These are phyloP conservation scores for Melocanna baccifera DNA, from an alignment of 176 grass and related monocot genomes.

Conservation along the genomic window DNA sequence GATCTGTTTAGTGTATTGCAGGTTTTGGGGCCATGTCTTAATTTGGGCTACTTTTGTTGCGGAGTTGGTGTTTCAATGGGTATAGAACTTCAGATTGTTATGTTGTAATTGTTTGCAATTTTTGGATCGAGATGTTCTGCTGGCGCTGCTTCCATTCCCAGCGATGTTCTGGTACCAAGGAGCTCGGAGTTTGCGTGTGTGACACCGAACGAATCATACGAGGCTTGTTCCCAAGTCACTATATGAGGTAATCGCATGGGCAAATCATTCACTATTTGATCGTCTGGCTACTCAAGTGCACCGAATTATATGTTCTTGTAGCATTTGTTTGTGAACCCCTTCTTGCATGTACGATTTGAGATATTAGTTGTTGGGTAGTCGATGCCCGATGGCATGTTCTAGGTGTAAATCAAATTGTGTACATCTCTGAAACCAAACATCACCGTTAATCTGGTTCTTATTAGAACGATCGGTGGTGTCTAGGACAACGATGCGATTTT, in stretches of 20 bases:
- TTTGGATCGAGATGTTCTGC: constrained; percentile 72
- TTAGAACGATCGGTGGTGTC: not conserved
- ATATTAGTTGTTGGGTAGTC: not conserved
- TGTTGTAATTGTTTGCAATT: constrained; percentile 3
- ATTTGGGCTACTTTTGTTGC: not conserved
- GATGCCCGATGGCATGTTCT: not conserved
- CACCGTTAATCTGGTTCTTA: not conserved
- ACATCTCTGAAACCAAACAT: not conserved
- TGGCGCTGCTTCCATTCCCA: constrained; percentile 87
- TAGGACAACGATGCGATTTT: not conserved
- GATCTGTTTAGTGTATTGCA: not conserved
- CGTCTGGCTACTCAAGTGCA: not conserved
- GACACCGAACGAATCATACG: constrained; percentile 90
- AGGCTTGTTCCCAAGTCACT: constrained; percentile 75
- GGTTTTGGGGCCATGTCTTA: not conserved
- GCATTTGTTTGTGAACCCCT: no score
- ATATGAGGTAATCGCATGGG: constrained; percentile 52
- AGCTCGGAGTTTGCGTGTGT: constrained; percentile 84
- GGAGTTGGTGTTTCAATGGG: not conserved
- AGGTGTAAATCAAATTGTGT: not conserved
- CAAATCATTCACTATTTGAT: not conserved
- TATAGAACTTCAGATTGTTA: not conserved
- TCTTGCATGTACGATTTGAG: not conserved
- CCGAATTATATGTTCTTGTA: not conserved
- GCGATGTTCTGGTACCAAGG: constrained; percentile 74